These are phyloP conservation scores for Rhodomyrtus psidioides DNA, from an alignment of 441 rosid species.

Conservation along the genomic window DNA sequence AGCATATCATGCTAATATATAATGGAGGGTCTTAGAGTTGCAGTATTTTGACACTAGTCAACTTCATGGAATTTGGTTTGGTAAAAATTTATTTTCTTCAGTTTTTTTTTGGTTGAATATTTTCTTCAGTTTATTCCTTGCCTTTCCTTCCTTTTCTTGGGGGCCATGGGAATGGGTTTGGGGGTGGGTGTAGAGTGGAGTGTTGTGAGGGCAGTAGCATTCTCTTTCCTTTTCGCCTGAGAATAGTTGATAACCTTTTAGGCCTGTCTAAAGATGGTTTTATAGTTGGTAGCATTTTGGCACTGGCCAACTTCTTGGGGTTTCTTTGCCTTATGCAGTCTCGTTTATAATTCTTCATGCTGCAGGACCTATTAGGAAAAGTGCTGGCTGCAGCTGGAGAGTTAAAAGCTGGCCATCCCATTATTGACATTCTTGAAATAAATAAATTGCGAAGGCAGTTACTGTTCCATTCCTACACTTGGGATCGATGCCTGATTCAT, in stretches of 20 bases:
- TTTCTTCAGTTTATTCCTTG: neutral
- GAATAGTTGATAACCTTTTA: neutral
- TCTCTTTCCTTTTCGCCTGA: neutral
- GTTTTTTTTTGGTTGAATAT: no score
- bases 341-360: neutral
- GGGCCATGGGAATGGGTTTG: neutral
- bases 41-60: neutral
- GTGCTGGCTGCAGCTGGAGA: conserved; percentile 40
- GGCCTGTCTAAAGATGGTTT: neutral
- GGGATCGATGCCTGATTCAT: conserved; percentile 85
- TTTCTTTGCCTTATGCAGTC: neutral
- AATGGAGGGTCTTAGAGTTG: neutral
- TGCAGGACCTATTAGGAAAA: conserved; percentile 68
- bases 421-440: conserved; percentile 77
- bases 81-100: neutral
- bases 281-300: neutral
- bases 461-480: conserved; percentile 81
- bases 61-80: neutral
- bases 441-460: conserved; percentile 78
- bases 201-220: neutral
- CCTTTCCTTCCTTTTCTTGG: neutral
- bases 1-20: neutral
- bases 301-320: neutral
- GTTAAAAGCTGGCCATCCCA: conserved; percentile 48
- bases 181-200: neutral